Percentiles rank a stretch among this genome's conserved stretches.
These are phyloP conservation scores for Trichophyton mentagrophytes DNA, from an alignment of 2,329 filamentous ascomycete species.

Conservation along the genomic window DNA sequence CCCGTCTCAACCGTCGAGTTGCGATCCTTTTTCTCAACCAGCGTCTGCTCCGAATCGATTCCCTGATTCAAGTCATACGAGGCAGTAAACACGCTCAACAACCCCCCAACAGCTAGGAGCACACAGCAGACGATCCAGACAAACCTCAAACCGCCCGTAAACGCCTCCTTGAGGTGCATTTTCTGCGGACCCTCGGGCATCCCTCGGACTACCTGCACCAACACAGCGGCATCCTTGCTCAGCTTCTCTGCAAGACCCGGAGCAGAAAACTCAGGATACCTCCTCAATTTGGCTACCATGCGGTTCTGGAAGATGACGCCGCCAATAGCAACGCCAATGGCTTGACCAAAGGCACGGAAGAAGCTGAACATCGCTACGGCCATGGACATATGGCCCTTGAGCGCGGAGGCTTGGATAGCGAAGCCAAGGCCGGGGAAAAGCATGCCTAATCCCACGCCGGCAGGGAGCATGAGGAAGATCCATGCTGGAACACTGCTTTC, in stretches of 20 bases:
- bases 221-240: conserved; percentile 45
- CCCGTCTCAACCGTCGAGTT: neutral
- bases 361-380: conserved; percentile 55
- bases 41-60: conserved; percentile 38
- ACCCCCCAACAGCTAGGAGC: conserved; percentile 39
- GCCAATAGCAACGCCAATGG: conserved; percentile 52
- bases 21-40: conserved; percentile 26
- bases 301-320: conserved; percentile 59
- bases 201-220: conserved; percentile 46
- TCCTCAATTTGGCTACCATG: conserved; percentile 40
- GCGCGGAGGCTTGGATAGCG: conserved; percentile 49
- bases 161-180: conserved; percentile 38
- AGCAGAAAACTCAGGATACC: conserved; percentile 37
- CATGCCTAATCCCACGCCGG: conserved; percentile 51
- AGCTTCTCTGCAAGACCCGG: conserved; percentile 34
- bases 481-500: conserved; percentile 42
- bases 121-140: conserved; percentile 46
- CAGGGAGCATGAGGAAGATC: conserved; percentile 48
- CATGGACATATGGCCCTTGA: conserved; percentile 45
- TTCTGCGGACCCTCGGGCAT: conserved; percentile 36
- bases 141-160: conserved; percentile 41
- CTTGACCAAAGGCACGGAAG: conserved; percentile 52
- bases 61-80: conserved; percentile 37
- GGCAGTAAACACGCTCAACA: conserved; percentile 43
- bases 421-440: conserved; percentile 53